Evolutionary conservation across 2,329 filamentous ascomycete species (phyloP).

Genomic region (Akanthomyces dipterigenus): DNA sequence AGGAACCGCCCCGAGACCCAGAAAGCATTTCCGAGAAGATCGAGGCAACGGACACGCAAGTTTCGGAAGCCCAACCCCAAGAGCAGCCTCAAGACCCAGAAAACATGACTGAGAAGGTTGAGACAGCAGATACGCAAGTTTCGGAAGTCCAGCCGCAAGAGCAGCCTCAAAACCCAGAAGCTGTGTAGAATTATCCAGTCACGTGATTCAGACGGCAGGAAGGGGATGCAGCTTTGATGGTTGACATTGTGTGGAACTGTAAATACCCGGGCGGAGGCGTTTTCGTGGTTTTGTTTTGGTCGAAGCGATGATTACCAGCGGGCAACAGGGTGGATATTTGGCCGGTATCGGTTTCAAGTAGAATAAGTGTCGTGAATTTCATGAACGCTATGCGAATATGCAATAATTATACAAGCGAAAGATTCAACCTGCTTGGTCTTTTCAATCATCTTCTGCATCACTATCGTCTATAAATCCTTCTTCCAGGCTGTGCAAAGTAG

Average conservation of each 20-base stretch:
- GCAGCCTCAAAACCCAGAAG: background rate
- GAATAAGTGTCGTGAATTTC: slow-evolving; percentile 7
- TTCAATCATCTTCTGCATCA: slow-evolving; percentile 27
- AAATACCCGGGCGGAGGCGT: background rate
- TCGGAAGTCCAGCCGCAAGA: too few species aligned
- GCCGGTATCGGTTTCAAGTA: background rate
- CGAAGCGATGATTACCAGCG: background rate
- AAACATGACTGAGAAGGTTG: too few species aligned
- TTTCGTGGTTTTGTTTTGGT: background rate
- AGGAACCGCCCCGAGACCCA: too few species aligned
- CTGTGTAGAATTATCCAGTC: too few species aligned
- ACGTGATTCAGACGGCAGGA: background rate
- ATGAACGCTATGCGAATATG: slow-evolving; percentile 11
- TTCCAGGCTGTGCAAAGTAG: slow-evolving; percentile 23
- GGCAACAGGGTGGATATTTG: background rate
- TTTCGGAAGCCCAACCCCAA: too few species aligned
- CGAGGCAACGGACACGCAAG: too few species aligned
- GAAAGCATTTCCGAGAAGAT: too few species aligned
- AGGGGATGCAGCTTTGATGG: background rate
- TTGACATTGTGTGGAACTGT: background rate
- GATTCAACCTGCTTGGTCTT: background rate
- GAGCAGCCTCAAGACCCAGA: too few species aligned
- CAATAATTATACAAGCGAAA: background rate
- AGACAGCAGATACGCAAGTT: too few species aligned
- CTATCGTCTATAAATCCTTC: slow-evolving; percentile 40